Base-by-base conservation (phyloP, 345 rosid species). In the Bruguiera parviflora region DNA sequence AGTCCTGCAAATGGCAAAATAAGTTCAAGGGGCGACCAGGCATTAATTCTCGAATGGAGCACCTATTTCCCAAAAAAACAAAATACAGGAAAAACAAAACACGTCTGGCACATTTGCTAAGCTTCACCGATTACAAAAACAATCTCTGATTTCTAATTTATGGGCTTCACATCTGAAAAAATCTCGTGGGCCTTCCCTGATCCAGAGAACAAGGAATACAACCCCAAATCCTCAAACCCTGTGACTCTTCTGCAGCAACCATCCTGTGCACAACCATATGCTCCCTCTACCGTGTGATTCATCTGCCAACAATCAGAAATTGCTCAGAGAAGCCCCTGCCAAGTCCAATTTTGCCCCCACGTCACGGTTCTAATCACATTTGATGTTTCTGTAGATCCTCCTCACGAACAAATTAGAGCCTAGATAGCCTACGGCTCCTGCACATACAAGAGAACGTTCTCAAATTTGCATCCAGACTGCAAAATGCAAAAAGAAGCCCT, bases 361-460 rank as follows among this genome's bases (percentile, higher is more conserved):
- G 5, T 56, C 6, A 10, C 35, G 8, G 39, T 58, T 73, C 80
- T 86, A 92, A 80, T 92, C 98, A 72, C 98, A 92, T 78, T 92
- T 92, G 84, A 92, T 92, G 89, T 92, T 92, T 75, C 94, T 92
- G 85, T 92, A 92, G 83, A 92, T 92, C 83, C 96, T 88, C 83
- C 98, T 84, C 77, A 92, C 96, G 60, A 92, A 92, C 85, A 89
- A 81, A 77, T 92, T 88, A 15, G 98, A 92, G 39, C 98, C 98
- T n/a, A 92, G 77, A 68, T 85, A 87, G 47, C 98, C 98, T 58
- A 92, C 96, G 69, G 98, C 98, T 66, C 98, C 98, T 92, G 87
- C 79, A 75, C 39, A 51, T 4, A 6, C 19, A 28, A 55, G 21
- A 39, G 11, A 49, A 20, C 5, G 1, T 4, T 56, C 16, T 24